These are phyloP conservation scores for Chlorella sp. DNA, from an alignment of 139 green algal genomes.

Conservation along the genomic window DNA sequence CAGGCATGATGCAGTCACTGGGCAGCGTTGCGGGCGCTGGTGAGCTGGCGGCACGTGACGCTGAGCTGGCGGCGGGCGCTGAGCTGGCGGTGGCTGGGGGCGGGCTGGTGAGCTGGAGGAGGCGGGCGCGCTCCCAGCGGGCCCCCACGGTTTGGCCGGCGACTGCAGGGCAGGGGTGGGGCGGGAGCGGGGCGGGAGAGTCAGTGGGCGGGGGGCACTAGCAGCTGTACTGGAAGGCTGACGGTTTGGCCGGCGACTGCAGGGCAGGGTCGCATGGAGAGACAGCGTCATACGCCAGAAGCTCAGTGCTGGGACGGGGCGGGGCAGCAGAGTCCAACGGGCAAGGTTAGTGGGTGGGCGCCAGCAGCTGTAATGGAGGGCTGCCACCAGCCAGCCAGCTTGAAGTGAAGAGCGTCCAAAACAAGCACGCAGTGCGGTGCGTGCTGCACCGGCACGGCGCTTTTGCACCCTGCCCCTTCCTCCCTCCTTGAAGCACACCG, in stretches of 20 bases:
- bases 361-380: no score
- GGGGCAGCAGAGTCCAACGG: not conserved
- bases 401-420: no score
- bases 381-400: no score
- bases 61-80: not conserved
- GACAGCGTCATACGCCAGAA: no score
- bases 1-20: not conserved
- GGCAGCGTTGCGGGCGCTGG: not conserved
- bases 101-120: conserved; percentile 8
- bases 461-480: no score
- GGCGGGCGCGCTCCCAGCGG: conserved; percentile 61
- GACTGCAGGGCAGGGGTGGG: conserved; percentile 39
- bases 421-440: no score
- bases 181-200: not conserved
- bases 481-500: no score
- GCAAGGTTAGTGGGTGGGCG: no score
- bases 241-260: not conserved
- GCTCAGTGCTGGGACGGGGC: not conserved
- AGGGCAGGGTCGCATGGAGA: no score
- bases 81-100: not conserved
- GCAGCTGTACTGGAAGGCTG: not conserved
- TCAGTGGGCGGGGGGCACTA: not conserved
- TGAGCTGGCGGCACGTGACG: not conserved
- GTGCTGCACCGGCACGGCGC: no score
- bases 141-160: conserved; percentile 71